Base-by-base conservation (phyloP, 2,329 filamentous ascomycete species). In the Phoma sp. region DNA sequence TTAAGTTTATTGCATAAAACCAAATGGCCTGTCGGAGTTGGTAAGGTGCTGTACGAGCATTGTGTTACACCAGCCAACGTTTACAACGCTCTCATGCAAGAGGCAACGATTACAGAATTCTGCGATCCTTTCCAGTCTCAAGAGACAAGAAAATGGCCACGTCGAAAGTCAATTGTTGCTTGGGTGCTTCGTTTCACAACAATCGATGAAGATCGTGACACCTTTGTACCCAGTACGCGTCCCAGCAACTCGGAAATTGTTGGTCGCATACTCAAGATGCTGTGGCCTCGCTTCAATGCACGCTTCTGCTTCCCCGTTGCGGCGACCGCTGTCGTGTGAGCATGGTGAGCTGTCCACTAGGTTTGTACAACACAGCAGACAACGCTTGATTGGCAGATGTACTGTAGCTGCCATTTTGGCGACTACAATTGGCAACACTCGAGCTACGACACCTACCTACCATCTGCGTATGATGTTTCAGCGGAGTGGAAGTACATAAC, bases 241-340 rank as follows among this genome's bases (percentile, higher is more conserved):
- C 46, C 52, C 52, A 39, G 42, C 52, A 43, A 47, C 32, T 50
- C 42, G 47, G 52, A 48, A 39, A 36, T 39, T 49, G 38, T 13
- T 37, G 29, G 36, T 27, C 25, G 27, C 25, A 35, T 27, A 42
- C 33, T 52, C 27, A 42, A 47, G 43, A 39, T 42, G 55, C 50
- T 55, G 47, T 62, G 58, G 64, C 42, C 50, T 64, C 57, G 58
- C 61, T 57, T 55, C 46, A 30, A 52, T 58, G 55, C 48, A 55
- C 39, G 45, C 42, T 24, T 46, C 47, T 52, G 55, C 60, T 58
- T 54, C 51, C 55, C 52, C 57, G 59, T 64, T 65, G 57, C 43
- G 36, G 61, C 65, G 57, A 49, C 54, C 53, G 47, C 55, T 59
- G 61, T 52, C 11, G 60, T 65, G 57, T 55, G 32, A 62, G 53